Percentiles rank a stretch among this genome's conserved stretches.
These are phyloP conservation scores for Fusarium neocosmosporiellum DNA, from an alignment of 2,329 filamentous ascomycete species.

Conservation along the genomic window DNA sequence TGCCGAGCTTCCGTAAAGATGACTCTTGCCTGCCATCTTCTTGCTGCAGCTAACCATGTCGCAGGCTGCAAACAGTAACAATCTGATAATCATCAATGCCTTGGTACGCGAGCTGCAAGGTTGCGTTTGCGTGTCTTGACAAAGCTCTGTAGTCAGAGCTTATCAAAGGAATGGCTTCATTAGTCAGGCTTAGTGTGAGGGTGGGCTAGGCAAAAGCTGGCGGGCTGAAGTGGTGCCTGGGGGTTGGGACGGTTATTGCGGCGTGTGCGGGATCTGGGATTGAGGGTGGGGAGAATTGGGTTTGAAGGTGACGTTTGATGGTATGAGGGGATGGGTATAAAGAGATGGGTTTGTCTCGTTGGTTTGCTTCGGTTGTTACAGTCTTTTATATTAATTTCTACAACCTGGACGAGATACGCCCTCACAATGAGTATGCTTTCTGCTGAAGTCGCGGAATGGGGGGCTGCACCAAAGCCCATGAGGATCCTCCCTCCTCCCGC, in stretches of 20 bases:
- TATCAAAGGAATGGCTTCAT: conserved; percentile 26
- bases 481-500: conserved; percentile 50
- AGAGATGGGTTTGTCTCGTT: conserved; percentile 6
- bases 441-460: conserved; percentile 55
- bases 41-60: background rate
- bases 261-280: background rate
- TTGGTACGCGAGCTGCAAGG: conserved; percentile 1
- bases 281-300: background rate
- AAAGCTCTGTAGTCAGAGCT: conserved; percentile 7
- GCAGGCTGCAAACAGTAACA: background rate
- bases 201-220: conserved; percentile 3
- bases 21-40: background rate
- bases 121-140: background rate
- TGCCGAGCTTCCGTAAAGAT: conserved; percentile 38
- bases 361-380: background rate
- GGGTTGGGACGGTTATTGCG: background rate
- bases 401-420: background rate
- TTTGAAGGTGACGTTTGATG: conserved; percentile 6
- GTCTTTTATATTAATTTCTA: background rate
- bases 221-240: conserved; percentile 5
- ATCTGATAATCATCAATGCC: background rate
- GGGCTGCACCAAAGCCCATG: conserved; percentile 40
- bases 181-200: conserved; percentile 14
- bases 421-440: conserved; percentile 47
- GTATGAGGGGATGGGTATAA: conserved; percentile 16